A percentile compares a stretch with the other conserved stretches of the same genome.
These are phyloP conservation scores for Populus hybrid DNA, from an alignment of 441 rosid species.

Conservation along the genomic window DNA sequence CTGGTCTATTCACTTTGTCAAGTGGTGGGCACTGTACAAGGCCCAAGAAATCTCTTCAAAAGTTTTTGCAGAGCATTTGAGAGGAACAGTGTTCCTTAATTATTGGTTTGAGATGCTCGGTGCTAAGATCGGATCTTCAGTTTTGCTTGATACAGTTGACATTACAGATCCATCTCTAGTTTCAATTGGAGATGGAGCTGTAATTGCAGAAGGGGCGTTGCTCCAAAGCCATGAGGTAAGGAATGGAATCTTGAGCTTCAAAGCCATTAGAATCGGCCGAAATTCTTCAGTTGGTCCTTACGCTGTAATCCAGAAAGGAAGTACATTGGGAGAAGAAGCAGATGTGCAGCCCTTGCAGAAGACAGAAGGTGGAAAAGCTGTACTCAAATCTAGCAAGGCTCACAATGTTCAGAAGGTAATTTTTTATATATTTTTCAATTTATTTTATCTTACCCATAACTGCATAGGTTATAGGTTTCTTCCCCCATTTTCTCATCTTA, in stretches of 20 bases:
- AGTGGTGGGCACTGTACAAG: conserved; percentile 81
- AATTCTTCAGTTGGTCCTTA: conserved; percentile 58
- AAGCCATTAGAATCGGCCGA: conserved; percentile 44
- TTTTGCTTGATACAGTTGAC: conserved; percentile 53
- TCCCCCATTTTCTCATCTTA: no score
- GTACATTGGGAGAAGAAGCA: conserved; percentile 42
- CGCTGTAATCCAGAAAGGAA: conserved; percentile 65
- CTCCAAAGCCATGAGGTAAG: conserved; percentile 66
- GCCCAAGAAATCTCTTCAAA: conserved; percentile 56
- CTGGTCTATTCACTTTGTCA: conserved; percentile 58
- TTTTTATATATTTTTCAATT: not conserved
- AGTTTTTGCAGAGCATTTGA: conserved; percentile 59
- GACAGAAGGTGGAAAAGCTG: conserved; percentile 38
- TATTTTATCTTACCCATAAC: no score
- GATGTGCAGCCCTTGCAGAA: conserved; percentile 52
- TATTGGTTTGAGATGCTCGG: conserved; percentile 69
- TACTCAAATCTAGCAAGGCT: conserved; percentile 27
- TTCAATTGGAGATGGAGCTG: conserved; percentile 63
- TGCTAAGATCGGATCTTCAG: conserved; percentile 61
- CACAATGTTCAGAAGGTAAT: conserved; percentile 34
- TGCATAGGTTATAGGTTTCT: no score
- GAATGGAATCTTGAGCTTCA: conserved; percentile 53
- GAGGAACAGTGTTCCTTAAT: conserved; percentile 62
- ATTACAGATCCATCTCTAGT: conserved; percentile 65
- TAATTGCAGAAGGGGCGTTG: conserved; percentile 62